phyloP scores from a whole-genome alignment of 2,329 filamentous ascomycete species.

The Didymella keratinophila region DNA sequence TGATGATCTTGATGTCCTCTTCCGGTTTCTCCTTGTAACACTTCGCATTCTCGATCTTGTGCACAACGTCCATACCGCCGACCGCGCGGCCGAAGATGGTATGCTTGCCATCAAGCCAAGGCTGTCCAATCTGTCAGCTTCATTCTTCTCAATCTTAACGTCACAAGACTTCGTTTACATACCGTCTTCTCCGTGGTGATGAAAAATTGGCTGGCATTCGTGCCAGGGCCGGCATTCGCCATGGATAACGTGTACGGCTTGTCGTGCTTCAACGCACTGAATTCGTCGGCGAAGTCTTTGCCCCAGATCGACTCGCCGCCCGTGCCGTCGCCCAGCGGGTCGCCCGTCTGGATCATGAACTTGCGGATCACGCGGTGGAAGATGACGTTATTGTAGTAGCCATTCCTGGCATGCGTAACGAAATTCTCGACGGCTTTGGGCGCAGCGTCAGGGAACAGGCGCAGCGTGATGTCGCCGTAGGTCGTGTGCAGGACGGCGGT shows the following conservation, averaged over 20 bases:
- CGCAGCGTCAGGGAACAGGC: constrained; percentile 90
- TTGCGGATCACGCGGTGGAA: constrained; percentile 97
- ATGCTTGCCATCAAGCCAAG: constrained; percentile 95
- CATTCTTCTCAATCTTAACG: too few relatives aligned
- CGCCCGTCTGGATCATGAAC: constrained; percentile 95
- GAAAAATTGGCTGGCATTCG: constrained; percentile 97
- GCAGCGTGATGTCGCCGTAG: constrained; percentile 91
- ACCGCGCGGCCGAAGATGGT: constrained; percentile 93
- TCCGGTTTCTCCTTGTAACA: constrained; percentile 93
- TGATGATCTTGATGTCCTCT: constrained; percentile 97
- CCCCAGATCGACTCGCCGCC: constrained; percentile 94
- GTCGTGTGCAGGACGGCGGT: constrained; percentile 90
- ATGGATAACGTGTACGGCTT: constrained; percentile 96
- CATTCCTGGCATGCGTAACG: constrained; percentile 84
- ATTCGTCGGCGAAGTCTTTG: constrained; percentile 91
- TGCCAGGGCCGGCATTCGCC: constrained; percentile 96
- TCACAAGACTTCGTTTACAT: constrained; percentile 48
- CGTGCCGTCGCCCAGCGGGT: constrained; percentile 86
- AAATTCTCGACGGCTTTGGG: constrained; percentile 98
- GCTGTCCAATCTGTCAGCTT: constrained; percentile 53
- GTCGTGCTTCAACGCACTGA: constrained; percentile 88
- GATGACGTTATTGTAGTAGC: constrained; percentile 97
- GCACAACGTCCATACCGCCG: constrained; percentile 90
- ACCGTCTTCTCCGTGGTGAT: constrained; percentile 97
- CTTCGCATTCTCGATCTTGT: constrained; percentile 91